Percentiles rank a stretch among this genome's conserved stretches.
Evolutionary conservation across 1,284 basidiomycete genomes (phyloP).

Genomic region (Microbotryum scabiosae): DNA sequence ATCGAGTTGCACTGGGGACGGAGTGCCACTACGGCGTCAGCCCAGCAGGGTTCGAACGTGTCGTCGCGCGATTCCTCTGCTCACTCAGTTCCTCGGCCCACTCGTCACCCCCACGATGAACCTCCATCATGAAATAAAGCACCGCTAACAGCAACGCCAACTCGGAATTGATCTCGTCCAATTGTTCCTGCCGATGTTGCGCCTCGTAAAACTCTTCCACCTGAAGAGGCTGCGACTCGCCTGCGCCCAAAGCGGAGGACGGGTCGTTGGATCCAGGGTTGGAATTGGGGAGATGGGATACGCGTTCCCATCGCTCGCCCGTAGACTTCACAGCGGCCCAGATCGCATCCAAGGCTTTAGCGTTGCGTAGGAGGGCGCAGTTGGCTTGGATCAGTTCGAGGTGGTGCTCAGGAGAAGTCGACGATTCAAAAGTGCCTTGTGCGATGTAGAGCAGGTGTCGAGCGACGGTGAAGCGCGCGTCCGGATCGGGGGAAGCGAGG

Average conservation of each 20-base stretch:
- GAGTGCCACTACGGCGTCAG: not conserved
- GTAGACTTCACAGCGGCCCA: conserved; percentile 85
- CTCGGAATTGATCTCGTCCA: conserved; percentile 82
- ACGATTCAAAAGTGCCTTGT: conserved; percentile 89
- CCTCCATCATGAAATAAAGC: conserved; percentile 86
- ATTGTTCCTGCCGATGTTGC: conserved; percentile 60
- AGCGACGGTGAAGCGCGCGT: conserved; percentile 76
- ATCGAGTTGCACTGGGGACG: conserved; percentile 77
- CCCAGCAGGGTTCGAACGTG: no score
- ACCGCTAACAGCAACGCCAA: conserved; percentile 84
- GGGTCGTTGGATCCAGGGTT: conserved; percentile 6
- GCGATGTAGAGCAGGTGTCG: conserved; percentile 77
- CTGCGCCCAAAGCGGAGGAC: not conserved
- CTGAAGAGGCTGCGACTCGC: conserved; percentile 1
- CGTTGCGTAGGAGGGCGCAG: conserved; percentile 71
- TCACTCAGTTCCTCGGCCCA: conserved; percentile 91
- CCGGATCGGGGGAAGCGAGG: conserved; percentile 73
- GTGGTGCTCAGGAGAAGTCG: conserved; percentile 83
- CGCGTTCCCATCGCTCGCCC: conserved; percentile 73
- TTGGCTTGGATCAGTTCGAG: conserved; percentile 94
- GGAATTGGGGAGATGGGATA: conserved; percentile 43
- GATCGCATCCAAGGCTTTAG: conserved; percentile 75
- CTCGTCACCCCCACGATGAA: conserved; percentile 80
- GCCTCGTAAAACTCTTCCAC: conserved; percentile 10
- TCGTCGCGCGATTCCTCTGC: no score